phyloP scores from a whole-genome alignment of 768 basidiomycete genomes.

The Gloeophyllum trabeum region DNA sequence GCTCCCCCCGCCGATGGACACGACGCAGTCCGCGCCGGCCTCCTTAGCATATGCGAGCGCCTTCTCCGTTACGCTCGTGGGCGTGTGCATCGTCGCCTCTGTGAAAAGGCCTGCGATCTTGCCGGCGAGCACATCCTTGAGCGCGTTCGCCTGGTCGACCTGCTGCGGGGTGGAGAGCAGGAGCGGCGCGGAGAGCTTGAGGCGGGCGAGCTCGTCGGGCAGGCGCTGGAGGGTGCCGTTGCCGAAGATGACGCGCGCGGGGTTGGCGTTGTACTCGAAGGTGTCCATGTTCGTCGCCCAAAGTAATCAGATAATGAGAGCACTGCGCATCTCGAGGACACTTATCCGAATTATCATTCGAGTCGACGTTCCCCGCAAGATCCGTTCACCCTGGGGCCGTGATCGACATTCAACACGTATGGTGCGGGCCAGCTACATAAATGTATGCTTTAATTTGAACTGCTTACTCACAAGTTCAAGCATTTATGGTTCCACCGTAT shows the following conservation, averaged over 20 bases:
- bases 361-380: too few relatives aligned
- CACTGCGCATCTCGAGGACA: too few relatives aligned
- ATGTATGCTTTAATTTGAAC: too few relatives aligned
- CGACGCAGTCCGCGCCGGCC: constrained; percentile 22
- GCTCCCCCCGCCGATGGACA: constrained; percentile 26
- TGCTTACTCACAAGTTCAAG: too few relatives aligned
- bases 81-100: constrained; percentile 30
- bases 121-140: constrained; percentile 8
- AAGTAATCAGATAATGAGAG: too few relatives aligned
- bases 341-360: too few relatives aligned
- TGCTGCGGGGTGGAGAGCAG: constrained; percentile 24
- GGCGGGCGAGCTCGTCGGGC: constrained; percentile 16
- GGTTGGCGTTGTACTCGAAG: constrained; percentile 26
- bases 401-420: too few relatives aligned
- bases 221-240: constrained; percentile 20
- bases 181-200: constrained; percentile 21
- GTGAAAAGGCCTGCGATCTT: constrained; percentile 22
- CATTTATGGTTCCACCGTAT: too few relatives aligned
- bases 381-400: too few relatives aligned
- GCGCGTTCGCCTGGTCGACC: constrained; percentile 15
- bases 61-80: constrained; percentile 23
- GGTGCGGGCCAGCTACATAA: too few relatives aligned
- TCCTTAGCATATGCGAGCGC: constrained; percentile 16
- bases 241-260: constrained; percentile 27
- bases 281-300: too few relatives aligned